phyloP scores from a whole-genome alignment of 2,329 filamentous ascomycete species.

The Xylaria sp. region DNA sequence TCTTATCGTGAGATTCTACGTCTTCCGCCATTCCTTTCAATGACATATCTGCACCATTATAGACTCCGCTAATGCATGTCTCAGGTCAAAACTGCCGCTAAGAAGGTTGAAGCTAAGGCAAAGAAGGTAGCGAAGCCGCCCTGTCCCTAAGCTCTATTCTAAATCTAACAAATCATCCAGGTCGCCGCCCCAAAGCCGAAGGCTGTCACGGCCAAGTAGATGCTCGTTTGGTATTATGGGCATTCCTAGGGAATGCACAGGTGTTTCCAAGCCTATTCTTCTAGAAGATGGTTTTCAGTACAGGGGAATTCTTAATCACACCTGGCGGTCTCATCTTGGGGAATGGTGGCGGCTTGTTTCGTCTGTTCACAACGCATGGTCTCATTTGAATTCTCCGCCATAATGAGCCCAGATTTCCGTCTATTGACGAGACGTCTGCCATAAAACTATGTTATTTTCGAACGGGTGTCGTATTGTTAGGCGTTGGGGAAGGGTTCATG shows the following conservation, averaged over 20 bases:
- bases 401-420: constrained; percentile 10
- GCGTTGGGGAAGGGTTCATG: constrained; percentile 34
- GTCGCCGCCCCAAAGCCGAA: constrained; percentile 42
- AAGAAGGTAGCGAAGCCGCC: constrained; percentile 42
- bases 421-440: not conserved
- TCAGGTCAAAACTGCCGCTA: constrained; percentile 47
- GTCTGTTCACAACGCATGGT: constrained; percentile 11
- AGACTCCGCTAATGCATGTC: constrained; percentile 36
- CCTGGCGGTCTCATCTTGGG: not conserved
- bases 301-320: constrained; percentile 8
- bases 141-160: not conserved
- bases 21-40: not conserved
- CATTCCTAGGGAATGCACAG: not conserved
- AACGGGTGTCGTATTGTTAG: constrained; percentile 30
- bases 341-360: constrained; percentile 18
- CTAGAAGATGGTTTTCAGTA: not conserved
- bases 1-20: not conserved
- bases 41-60: constrained; percentile 3
- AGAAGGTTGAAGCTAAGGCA: constrained; percentile 46
- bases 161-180: constrained; percentile 28
- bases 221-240: not conserved
- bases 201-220: constrained; percentile 39
- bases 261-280: not conserved
- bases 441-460: constrained; percentile 13
- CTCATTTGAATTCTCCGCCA: constrained; percentile 8